A percentile compares a stretch with the other conserved stretches of the same genome.
Evolutionary conservation across 306 rosid genomes (phyloP).

Genomic region (Abrus pulchellus): DNA sequence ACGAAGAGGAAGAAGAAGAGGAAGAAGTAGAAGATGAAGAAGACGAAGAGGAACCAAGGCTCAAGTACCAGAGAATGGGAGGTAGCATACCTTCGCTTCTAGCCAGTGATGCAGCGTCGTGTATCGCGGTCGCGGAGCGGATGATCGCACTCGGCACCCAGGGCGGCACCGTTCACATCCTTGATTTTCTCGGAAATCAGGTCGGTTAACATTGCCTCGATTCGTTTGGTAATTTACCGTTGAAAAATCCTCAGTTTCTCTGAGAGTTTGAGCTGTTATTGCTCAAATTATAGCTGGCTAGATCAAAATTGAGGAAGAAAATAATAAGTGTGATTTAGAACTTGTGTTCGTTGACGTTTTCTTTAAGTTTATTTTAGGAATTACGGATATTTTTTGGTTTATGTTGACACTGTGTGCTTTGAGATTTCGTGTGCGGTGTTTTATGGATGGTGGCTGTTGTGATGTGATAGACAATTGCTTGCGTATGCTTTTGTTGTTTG

Average conservation of each 20-base stretch:
- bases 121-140: slow-evolving; percentile 90
- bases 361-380: slow-evolving; percentile 29
- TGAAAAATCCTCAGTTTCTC: neutral
- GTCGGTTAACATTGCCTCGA: slow-evolving; percentile 46
- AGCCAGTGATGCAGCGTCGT: slow-evolving; percentile 87
- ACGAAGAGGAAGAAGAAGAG: slow-evolving; percentile 67
- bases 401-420: neutral
- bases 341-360: slow-evolving; percentile 21
- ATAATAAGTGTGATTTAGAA: slow-evolving; percentile 7
- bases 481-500: slow-evolving; percentile 35
- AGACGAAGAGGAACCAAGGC: slow-evolving; percentile 92
- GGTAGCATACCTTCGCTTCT: slow-evolving; percentile 90
- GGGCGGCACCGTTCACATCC: slow-evolving; percentile 86
- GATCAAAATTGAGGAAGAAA: slow-evolving; percentile 17
- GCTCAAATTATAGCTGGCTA: slow-evolving; percentile 21
- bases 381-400: slow-evolving; percentile 11
- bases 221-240: slow-evolving; percentile 6
- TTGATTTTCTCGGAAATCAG: slow-evolving; percentile 99
- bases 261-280: slow-evolving; percentile 21
- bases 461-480: slow-evolving; percentile 35
- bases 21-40: slow-evolving; percentile 58
- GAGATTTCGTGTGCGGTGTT: neutral
- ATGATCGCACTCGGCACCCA: slow-evolving; percentile 97
- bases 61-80: slow-evolving; percentile 98
- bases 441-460: slow-evolving; percentile 12